Percentiles rank a stretch among this genome's conserved stretches.
Conservation (phyloP, 73 alveolate genomes). For the Urostyla sp. region DNA sequence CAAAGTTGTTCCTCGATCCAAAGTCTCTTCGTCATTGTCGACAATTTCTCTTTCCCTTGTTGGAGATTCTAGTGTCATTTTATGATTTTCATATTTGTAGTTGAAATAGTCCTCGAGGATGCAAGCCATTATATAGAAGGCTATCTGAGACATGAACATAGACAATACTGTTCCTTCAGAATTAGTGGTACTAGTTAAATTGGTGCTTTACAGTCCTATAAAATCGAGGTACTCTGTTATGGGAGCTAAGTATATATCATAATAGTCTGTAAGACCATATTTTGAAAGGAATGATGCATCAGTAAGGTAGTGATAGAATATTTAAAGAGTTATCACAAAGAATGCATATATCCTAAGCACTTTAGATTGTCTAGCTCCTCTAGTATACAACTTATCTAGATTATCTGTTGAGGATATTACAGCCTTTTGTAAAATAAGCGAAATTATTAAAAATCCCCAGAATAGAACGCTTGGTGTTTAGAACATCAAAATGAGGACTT, state of each 20-base stretch:
- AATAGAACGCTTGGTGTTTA: constrained; percentile 32
- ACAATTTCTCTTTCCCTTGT: no score
- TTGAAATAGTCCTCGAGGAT: constrained; percentile 40
- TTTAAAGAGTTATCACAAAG: constrained; percentile 1
- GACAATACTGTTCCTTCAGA: constrained; percentile 12
- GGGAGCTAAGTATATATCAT: no score
- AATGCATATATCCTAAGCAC: constrained; percentile 17
- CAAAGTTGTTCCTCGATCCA: neutral
- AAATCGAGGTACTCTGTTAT: no score
- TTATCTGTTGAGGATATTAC: constrained; percentile 32
- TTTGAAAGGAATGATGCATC: constrained; percentile 27
- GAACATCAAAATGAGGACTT: constrained; percentile 24
- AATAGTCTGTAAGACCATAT: constrained; percentile 36
- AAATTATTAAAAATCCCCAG: constrained; percentile 44
- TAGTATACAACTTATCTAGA: neutral
- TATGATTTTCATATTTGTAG: neutral
- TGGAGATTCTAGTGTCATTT: neutral
- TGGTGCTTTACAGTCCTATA: no score
- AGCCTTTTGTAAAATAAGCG: constrained; percentile 26
- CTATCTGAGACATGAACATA: constrained; percentile 18
- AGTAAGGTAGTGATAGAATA: constrained; percentile 22
- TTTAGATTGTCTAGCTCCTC: constrained; percentile 17
- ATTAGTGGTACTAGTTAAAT: no score
- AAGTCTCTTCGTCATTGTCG: neutral
- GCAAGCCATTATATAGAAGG: constrained; percentile 46